Conservation (phyloP, 805 yeast genomes). For the Kazachstania viticola region DNA sequence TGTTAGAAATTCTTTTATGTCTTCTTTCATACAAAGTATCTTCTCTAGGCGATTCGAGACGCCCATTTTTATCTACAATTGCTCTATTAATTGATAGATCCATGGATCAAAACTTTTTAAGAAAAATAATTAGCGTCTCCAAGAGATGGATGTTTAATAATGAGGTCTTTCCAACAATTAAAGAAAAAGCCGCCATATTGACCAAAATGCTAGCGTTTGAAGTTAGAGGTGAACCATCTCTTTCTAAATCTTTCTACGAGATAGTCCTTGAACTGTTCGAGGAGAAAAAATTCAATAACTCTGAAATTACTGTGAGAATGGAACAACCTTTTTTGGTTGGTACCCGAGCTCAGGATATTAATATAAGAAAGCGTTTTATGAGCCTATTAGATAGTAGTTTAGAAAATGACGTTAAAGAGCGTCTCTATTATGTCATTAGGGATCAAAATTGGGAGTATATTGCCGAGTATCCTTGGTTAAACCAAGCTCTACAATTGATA, state of each 20-base stretch:
- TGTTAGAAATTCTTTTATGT: constrained; percentile 65
- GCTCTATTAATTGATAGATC: constrained; percentile 89
- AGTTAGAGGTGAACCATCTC: constrained; percentile 68
- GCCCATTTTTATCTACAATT: constrained; percentile 72
- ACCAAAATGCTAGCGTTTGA: constrained; percentile 92
- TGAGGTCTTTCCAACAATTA: constrained; percentile 85
- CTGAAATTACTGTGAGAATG: constrained; percentile 87
- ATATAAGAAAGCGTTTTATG: constrained; percentile 69
- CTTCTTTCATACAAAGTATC: constrained; percentile 74
- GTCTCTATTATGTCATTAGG: constrained; percentile 76
- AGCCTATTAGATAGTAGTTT: constrained; percentile 63
- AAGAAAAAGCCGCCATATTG: constrained; percentile 90
- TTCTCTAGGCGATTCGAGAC: constrained; percentile 83
- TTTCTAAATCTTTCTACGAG: constrained; percentile 69
- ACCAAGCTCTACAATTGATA: constrained; percentile 80
- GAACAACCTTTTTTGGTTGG: constrained; percentile 96
- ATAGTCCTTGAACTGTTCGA: constrained; percentile 82
- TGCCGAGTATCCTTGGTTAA: constrained; percentile 89
- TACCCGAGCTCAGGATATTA: constrained; percentile 68
- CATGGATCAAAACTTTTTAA: constrained; percentile 60
- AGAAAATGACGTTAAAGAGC: constrained; percentile 64
- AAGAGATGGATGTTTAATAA: constrained; percentile 83
- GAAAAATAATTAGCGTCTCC: constrained; percentile 65
- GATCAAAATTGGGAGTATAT: constrained; percentile 97
- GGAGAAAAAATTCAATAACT: constrained; percentile 60